Conservation (phyloP, 305 asterid genomes). For the Fraxinus dipetala region DNA sequence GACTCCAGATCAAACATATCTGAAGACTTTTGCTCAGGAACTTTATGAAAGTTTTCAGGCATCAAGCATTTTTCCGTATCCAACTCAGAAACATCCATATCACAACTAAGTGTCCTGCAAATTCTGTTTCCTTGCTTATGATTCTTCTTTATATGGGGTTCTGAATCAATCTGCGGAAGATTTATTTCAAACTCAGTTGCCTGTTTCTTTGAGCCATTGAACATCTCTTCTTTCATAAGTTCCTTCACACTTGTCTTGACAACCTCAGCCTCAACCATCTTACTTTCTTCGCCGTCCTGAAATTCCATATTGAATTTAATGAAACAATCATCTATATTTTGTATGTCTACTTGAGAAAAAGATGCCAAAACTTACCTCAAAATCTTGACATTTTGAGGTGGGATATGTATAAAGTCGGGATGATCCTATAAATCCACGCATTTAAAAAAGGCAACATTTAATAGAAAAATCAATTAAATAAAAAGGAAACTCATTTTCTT, state of each 20-base stretch:
- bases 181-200: constrained; percentile 35
- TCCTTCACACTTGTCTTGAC: constrained; percentile 70
- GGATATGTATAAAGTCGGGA: constrained; percentile 19
- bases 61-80: constrained; percentile 30
- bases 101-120: constrained; percentile 22
- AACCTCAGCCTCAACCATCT: constrained; percentile 32
- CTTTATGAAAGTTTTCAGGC: constrained; percentile 25
- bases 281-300: constrained; percentile 58
- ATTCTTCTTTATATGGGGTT: constrained; percentile 37
- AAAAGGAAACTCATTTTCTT: constrained; percentile 25
- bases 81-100: constrained; percentile 40
- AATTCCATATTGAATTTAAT: constrained; percentile 10
- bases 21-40: constrained; percentile 27
- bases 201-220: constrained; percentile 32
- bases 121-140: constrained; percentile 38
- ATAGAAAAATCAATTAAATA: neutral
- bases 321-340: neutral
- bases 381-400: constrained; percentile 29
- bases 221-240: constrained; percentile 89
- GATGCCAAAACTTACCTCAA: constrained; percentile 38
- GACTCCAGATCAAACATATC: constrained; percentile 51
- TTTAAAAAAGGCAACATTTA: neutral
- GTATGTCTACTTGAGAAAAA: constrained; percentile 15
- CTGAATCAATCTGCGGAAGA: constrained; percentile 29
- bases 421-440: neutral